These are phyloP conservation scores for Plasmodium coatneyi DNA, from an alignment of 169 alveolate genomes.

Conservation along the genomic window DNA sequence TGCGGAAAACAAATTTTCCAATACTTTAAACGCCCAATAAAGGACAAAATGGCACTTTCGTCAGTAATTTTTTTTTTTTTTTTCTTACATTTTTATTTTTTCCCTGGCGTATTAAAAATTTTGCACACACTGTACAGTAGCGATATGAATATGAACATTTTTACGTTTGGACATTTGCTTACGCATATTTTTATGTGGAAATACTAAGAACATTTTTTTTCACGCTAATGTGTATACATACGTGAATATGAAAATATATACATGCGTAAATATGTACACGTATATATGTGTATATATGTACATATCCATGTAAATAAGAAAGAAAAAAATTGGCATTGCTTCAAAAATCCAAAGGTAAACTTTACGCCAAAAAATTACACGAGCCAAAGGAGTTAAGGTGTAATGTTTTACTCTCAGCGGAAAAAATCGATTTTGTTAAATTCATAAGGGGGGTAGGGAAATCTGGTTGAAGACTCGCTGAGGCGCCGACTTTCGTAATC, in stretches of 20 bases:
- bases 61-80: slow-evolving; percentile 22
- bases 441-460: slow-evolving; percentile 13
- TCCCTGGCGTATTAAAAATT: slow-evolving; percentile 23
- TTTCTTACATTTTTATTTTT: slow-evolving; percentile 7
- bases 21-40: slow-evolving; percentile 15
- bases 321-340: not conserved
- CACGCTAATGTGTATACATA: not conserved
- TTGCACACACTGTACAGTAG: slow-evolving; percentile 48
- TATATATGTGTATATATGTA: not conserved
- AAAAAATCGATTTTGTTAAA: not conserved
- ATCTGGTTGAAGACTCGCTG: not conserved
- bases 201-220: not conserved
- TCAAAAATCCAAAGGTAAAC: not conserved
- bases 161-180: not conserved
- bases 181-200: not conserved
- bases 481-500: not conserved
- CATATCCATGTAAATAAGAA: not conserved
- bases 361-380: slow-evolving; percentile 19
- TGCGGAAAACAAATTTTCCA: slow-evolving; percentile 6
- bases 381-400: not conserved
- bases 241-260: not conserved
- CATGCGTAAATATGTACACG: not conserved
- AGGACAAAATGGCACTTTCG: slow-evolving; percentile 1
- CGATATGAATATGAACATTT: not conserved
- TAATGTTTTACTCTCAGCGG: not conserved